Conservation (phyloP, 768 basidiomycete species). For the Lactarius hatsudake region DNA sequence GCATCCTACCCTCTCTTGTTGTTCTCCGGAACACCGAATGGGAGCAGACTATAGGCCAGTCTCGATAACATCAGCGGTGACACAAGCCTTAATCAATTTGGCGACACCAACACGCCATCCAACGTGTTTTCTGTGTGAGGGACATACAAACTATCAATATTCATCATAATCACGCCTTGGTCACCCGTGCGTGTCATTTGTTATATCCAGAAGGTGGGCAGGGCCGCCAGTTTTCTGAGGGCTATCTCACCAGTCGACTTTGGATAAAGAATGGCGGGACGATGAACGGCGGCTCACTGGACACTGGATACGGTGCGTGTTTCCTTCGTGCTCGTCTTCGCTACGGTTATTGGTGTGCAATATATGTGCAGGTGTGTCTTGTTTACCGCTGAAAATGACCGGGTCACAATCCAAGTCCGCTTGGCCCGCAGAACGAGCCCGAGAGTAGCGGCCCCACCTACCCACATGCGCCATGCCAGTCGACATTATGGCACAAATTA, state of each 20-base stretch:
- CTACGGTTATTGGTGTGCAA: slow-evolving; percentile 36
- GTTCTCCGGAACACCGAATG: neutral
- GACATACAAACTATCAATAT: slow-evolving; percentile 63
- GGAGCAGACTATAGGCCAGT: slow-evolving; percentile 53
- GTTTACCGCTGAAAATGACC: neutral
- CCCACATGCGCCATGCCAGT: slow-evolving; percentile 60
- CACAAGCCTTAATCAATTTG: slow-evolving; percentile 54
- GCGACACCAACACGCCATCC: slow-evolving; percentile 47
- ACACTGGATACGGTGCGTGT: slow-evolving; percentile 36
- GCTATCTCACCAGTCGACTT: slow-evolving; percentile 48
- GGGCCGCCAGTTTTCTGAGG: neutral
- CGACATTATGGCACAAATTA: slow-evolving; percentile 49
- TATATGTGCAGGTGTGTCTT: slow-evolving; percentile 48
- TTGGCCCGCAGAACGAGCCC: slow-evolving; percentile 47
- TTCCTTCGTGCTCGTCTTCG: neutral
- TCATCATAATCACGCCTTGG: slow-evolving; percentile 66
- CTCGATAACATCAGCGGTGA: slow-evolving; percentile 40
- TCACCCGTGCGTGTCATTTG: slow-evolving; percentile 52
- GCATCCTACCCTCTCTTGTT: slow-evolving; percentile 18
- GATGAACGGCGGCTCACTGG: neutral
- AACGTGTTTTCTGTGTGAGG: slow-evolving; percentile 55
- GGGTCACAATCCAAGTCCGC: too few species aligned
- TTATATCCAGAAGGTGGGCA: too few species aligned
- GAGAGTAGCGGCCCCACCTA: slow-evolving; percentile 62
- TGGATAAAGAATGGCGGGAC: slow-evolving; percentile 74